Evolutionary conservation across 768 basidiomycete species (phyloP), one percentile per base, ranked within the genome.

Genomic region (Cystobasidium onofrii): DNA sequence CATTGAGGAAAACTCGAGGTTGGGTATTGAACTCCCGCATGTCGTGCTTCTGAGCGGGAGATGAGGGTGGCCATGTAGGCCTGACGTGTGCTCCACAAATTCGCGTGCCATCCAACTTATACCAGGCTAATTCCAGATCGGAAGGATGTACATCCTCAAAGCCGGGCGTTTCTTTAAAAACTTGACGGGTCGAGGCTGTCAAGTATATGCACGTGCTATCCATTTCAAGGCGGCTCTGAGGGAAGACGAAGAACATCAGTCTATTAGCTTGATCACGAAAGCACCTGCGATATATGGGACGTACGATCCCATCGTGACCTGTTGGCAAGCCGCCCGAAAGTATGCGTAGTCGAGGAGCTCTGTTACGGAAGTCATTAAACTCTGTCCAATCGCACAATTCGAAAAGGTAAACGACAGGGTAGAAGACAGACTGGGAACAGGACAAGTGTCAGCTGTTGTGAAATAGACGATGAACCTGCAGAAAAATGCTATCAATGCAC

Each of bases 291-390:
- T n/a, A n/a, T n/a, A n/a, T 25, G 18, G 12, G 4, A 20, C 65
- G 13, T 43, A 67, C 65, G n/a, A 71, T 71, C 29, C 69, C 69
- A 41, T 71, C 69, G 29, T 20, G 12, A 18, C 69, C 69, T 29
- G 69, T 71, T 17, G 69, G 69, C 15, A 71, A n/a, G 20, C 54
- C 69, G 4, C 69, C 69, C 3, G 69, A 71, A 20, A 71, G 36
- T n/a, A 71, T 31, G 10, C 69, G n/a, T n/a, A 71, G 10, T 6
- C n/a, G 29, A 20, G 69, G 50, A 1, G 52, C 18, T 6, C 39
- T 6, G 1, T 1, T 23, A 7, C 20, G 6, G 69, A 71, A 60
- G 3, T 57, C 55, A 18, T n/a, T 31, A 10, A 57, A 55, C 25
- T 31, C 20, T 13, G 10, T n/a, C 69, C 69, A 71, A 34, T 55